Evolutionary conservation across 371 early-diverging fungal genomes (phyloP).

Genomic region (Mortierella sp.): DNA sequence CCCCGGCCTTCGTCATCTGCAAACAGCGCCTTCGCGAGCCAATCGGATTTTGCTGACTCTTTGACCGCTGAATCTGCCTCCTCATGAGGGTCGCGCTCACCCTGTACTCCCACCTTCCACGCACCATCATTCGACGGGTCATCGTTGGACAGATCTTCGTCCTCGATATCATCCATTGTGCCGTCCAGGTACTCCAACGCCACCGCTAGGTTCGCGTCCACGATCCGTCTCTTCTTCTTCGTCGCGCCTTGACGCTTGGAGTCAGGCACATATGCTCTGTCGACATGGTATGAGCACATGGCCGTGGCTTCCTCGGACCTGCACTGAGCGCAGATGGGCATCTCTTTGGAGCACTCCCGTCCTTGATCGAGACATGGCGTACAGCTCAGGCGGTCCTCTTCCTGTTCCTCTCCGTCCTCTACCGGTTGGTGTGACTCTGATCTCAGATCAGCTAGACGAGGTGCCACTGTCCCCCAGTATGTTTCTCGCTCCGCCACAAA

Average conservation of each 20-base stretch:
- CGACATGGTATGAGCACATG: background rate
- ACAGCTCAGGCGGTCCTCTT: constrained; percentile 2
- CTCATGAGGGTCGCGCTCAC: background rate
- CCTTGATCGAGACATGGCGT: constrained; percentile 33
- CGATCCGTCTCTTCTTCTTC: background rate
- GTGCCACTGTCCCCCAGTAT: constrained; percentile 1
- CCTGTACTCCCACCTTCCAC: background rate
- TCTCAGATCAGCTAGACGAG: background rate
- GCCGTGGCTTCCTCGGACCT: constrained; percentile 6
- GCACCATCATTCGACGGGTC: background rate
- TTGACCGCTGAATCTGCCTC: background rate
- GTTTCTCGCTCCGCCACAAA: background rate
- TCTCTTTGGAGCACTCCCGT: constrained; percentile 44
- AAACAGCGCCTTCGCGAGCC: constrained; percentile 6
- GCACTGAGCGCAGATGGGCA: constrained; percentile 45
- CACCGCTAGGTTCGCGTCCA: background rate
- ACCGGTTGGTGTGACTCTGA: background rate
- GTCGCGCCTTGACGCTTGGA: background rate
- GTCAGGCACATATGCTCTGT: background rate
- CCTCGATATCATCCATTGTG: background rate
- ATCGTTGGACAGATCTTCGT: background rate
- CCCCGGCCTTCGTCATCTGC: background rate
- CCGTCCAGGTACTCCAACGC: background rate
- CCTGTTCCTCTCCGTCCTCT: background rate
- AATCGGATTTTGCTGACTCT: background rate